Percentiles rank a stretch among this genome's conserved stretches.
Conservation (phyloP, 768 basidiomycete genomes). For the Suillus lakei region DNA sequence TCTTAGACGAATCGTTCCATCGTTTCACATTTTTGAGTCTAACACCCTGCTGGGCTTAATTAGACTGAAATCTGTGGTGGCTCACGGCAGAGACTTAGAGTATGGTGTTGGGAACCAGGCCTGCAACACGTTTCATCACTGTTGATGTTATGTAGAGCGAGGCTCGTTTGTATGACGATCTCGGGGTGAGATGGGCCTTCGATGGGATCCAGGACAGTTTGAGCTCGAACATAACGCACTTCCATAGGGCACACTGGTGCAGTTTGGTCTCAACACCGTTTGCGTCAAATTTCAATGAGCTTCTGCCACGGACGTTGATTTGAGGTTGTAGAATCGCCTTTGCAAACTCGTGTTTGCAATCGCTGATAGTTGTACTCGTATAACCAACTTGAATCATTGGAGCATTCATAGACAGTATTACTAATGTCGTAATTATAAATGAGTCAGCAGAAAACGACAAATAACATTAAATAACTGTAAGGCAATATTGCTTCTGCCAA, state of each 20-base stretch:
- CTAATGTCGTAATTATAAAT: no score
- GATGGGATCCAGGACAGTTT: background rate
- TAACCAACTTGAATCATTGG: background rate
- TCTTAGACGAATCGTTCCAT: background rate
- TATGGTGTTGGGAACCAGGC: background rate
- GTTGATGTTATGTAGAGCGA: background rate
- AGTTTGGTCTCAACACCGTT: no score
- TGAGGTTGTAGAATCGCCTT: background rate
- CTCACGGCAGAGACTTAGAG: background rate
- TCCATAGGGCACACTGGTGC: no score
- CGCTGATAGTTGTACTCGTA: background rate
- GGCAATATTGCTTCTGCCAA: background rate
- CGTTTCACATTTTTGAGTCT: background rate
- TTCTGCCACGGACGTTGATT: background rate
- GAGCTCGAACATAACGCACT: background rate
- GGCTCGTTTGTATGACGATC: background rate
- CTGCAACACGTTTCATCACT: background rate
- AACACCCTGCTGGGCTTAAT: background rate
- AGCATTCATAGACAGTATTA: no score
- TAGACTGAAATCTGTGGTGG: background rate
- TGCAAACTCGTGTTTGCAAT: background rate
- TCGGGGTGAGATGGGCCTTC: background rate
- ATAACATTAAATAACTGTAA: conserved; percentile 1
- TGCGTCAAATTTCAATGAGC: background rate
- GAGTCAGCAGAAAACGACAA: background rate